phyloP scores from a whole-genome alignment of 257 asterid species.

The Solanum medicagineum region DNA sequence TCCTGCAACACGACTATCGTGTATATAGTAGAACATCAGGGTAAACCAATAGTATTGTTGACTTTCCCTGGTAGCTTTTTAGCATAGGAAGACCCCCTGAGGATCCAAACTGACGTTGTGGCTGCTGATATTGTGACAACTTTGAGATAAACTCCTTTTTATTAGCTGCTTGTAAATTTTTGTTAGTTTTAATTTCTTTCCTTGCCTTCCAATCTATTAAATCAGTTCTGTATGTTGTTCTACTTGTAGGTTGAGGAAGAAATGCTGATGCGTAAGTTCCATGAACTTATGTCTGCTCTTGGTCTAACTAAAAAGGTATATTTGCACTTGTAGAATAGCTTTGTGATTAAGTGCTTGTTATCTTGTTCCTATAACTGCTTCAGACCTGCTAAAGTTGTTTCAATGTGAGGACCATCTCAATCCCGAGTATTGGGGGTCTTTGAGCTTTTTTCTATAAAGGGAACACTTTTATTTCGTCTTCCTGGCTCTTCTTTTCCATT shows the following conservation, averaged over 20 bases:
- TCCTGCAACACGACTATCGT: not conserved
- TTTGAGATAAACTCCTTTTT: not conserved
- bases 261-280: slow-evolving; percentile 85
- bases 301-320: slow-evolving; percentile 40
- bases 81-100: not conserved
- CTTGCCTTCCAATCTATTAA: not conserved
- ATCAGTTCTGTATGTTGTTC: not conserved
- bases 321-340: not conserved
- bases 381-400: not conserved
- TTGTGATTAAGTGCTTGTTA: not conserved
- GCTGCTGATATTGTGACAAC: not conserved
- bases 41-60: not conserved
- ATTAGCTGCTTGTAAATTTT: not conserved
- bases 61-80: not conserved
- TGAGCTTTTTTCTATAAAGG: not conserved
- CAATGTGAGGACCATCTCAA: not conserved
- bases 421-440: not conserved
- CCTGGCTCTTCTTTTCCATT: not conserved
- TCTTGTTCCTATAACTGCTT: not conserved
- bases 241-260: slow-evolving; percentile 74
- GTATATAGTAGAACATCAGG: not conserved
- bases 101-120: not conserved
- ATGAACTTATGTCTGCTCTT: slow-evolving; percentile 67
- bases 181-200: not conserved
- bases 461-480: not conserved